Conservation (phyloP, 495 filamentous ascomycete species). For the Penicillium arizonense region DNA sequence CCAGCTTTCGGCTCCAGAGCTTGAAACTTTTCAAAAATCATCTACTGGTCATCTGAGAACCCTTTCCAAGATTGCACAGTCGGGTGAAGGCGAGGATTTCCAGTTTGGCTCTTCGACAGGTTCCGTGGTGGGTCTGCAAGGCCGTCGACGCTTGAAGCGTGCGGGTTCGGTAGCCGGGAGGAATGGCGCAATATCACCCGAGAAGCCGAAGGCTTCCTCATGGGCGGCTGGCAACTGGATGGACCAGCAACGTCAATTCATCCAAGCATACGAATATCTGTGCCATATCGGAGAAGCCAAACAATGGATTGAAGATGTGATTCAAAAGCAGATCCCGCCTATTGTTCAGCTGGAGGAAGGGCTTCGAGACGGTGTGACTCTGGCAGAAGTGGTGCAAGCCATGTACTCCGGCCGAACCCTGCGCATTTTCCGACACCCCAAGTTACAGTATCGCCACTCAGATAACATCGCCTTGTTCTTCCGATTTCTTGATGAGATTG, state of each 20-base stretch:
- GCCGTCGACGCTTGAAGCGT: constrained; percentile 78
- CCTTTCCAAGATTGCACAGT: constrained; percentile 80
- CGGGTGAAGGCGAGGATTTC: constrained; percentile 73
- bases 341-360: constrained; percentile 97
- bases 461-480: constrained; percentile 97
- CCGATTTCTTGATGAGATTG: constrained; percentile 86
- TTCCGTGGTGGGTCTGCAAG: constrained; percentile 84
- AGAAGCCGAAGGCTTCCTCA: constrained; percentile 53
- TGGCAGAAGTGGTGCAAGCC: constrained; percentile 94
- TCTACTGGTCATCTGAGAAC: constrained; percentile 86
- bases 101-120: constrained; percentile 68
- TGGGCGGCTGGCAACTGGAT: constrained; percentile 96
- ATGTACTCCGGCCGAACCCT: constrained; percentile 71
- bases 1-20: constrained; percentile 63
- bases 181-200: constrained; percentile 40
- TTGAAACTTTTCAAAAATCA: constrained; percentile 76
- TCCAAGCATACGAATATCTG: constrained; percentile 97
- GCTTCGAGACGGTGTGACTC: constrained; percentile 86
- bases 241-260: constrained; percentile 94
- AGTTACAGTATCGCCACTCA: constrained; percentile 91
- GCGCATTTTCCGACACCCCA: constrained; percentile 80
- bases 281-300: constrained; percentile 99
- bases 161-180: constrained; percentile 56
- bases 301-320: constrained; percentile 97
- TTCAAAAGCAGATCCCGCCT: constrained; percentile 83